Percentiles rank a stretch among this genome's conserved stretches.
Evolutionary conservation across 2,329 filamentous ascomycete genomes (phyloP).

Genomic region (Neospermospora avenae): DNA sequence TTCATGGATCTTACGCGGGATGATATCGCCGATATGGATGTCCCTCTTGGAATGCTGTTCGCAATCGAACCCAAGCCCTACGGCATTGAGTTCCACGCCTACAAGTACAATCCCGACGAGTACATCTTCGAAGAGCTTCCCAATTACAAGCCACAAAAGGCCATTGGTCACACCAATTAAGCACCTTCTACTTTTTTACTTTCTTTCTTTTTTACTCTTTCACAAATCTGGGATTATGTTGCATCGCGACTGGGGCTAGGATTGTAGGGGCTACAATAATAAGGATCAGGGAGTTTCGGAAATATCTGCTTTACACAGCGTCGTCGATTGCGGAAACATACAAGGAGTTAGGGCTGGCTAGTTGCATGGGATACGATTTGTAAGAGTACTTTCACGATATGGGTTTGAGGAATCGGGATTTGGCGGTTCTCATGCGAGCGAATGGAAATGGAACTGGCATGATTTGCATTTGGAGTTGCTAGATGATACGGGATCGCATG

Average conservation of each 20-base stretch:
- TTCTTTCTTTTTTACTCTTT: background rate
- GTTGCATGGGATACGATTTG: background rate
- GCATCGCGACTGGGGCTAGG: background rate
- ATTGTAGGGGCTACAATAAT: background rate
- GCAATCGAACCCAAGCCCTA: constrained; percentile 97
- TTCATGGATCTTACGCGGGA: constrained; percentile 90
- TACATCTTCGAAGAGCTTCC: constrained; percentile 83
- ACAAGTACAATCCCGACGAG: constrained; percentile 75
- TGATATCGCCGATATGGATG: constrained; percentile 90
- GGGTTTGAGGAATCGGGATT: background rate
- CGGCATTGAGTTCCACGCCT: constrained; percentile 94
- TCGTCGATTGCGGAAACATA: background rate
- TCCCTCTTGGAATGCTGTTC: constrained; percentile 90
- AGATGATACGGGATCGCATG: background rate
- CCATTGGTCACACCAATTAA: constrained; percentile 25
- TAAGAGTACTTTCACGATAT: constrained; percentile 5
- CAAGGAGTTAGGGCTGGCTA: background rate
- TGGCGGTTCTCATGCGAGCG: background rate
- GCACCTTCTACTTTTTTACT: background rate
- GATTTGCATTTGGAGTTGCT: constrained; percentile 3
- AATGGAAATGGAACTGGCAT: background rate
- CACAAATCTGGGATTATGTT: background rate
- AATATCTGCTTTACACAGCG: constrained; percentile 1
- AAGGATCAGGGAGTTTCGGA: background rate
- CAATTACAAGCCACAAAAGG: constrained; percentile 73